These are phyloP conservation scores for Starmerella sirachaensis DNA, from an alignment of 805 yeast species.

Conservation along the genomic window DNA sequence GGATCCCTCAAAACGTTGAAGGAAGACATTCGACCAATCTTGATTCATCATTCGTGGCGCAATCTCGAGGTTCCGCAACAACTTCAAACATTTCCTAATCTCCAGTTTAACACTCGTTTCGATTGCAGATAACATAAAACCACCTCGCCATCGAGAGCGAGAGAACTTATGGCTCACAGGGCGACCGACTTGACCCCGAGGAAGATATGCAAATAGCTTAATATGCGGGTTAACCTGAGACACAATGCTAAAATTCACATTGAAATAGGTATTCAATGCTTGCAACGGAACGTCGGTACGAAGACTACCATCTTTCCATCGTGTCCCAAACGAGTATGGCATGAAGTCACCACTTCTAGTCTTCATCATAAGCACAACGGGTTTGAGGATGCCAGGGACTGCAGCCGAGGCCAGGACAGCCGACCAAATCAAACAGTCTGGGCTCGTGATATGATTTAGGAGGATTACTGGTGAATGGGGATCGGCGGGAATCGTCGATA, in stretches of 20 bases:
- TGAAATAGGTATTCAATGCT: slow-evolving; percentile 60
- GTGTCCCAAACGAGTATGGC: slow-evolving; percentile 63
- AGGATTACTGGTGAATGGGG: slow-evolving; percentile 71
- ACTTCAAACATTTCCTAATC: slow-evolving; percentile 62
- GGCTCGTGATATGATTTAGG: slow-evolving; percentile 65
- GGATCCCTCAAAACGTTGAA: slow-evolving; percentile 63
- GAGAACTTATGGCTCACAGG: slow-evolving; percentile 50
- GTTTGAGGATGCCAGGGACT: slow-evolving; percentile 70
- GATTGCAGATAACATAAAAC: slow-evolving; percentile 57
- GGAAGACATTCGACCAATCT: slow-evolving; percentile 70
- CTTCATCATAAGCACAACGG: slow-evolving; percentile 69
- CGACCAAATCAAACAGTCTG: slow-evolving; percentile 74
- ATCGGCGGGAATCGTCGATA: slow-evolving; percentile 71
- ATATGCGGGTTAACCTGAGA: slow-evolving; percentile 80
- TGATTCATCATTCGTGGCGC: slow-evolving; percentile 58
- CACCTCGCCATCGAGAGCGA: slow-evolving; percentile 57
- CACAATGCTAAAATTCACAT: slow-evolving; percentile 63
- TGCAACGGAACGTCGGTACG: slow-evolving; percentile 70
- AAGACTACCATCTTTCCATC: slow-evolving; percentile 69
- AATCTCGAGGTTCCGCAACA: slow-evolving; percentile 51
- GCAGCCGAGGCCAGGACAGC: slow-evolving; percentile 66
- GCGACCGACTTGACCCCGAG: slow-evolving; percentile 68
- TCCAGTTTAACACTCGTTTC: slow-evolving; percentile 64
- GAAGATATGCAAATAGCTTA: slow-evolving; percentile 61
- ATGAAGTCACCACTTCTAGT: slow-evolving; percentile 34